Evolutionary conservation across 257 asterid genomes (phyloP), one percentile per base, ranked within the genome.

Genomic region (Galeopsis tetrahit): DNA sequence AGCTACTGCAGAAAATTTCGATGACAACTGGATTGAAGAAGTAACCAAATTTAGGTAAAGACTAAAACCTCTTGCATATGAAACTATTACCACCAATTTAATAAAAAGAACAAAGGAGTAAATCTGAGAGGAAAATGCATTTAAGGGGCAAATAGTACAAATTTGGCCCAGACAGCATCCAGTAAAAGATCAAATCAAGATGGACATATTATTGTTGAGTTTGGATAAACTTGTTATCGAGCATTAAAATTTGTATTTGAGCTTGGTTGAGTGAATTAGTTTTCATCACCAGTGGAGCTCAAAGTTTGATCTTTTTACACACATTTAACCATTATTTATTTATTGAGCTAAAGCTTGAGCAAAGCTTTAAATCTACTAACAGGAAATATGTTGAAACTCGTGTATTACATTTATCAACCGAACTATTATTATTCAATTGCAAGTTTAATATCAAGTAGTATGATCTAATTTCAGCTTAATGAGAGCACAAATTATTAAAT

Each of bases 91-190:
- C 32, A 15, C 68, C 51, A 40, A 31, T 38, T 43, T 62, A 5
- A 4, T 34, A 38, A 7, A 48, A n/a, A 52, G 32, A 28, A 44
- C 14, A 35, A 14, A 60, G 13, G 13, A 21, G 28, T 48, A 56
- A 56, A 32, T 7, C 33, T 35, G 14, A 55, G 33, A 44, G 68
- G 6, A 44, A 48, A 76, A 31, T 48, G 53, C 38, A 58, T 51
- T 7, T 35, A 6, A 9, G 46, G 35, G 5, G 63, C 70, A 72
- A 10, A 39, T 11, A 10, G 77, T n/a, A 72, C 34, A 42, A 49
- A 11, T 5, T 51, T 38, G 53, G 69, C 48, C 52, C 53, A 7
- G 49, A 33, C 42, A 53, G 32, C 74, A 43, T 66, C 43, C 57
- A 13, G 36, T 49, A 17, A 49, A n/a, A 34, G 61, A 53, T 15